Conservation (phyloP, 2,329 filamentous ascomycete species). For the Talaromyces sp. region DNA sequence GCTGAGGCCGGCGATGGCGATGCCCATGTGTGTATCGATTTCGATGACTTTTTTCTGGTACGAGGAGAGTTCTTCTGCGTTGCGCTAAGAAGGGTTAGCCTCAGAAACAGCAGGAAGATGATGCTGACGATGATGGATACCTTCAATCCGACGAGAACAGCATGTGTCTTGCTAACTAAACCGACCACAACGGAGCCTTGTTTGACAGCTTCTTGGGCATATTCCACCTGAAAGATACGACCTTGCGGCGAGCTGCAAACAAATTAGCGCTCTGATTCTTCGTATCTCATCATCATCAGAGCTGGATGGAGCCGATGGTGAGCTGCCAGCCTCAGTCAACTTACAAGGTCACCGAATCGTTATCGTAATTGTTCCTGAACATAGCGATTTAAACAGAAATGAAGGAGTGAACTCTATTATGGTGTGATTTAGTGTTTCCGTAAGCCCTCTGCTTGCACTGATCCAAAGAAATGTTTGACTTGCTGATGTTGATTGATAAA, state of each 20-base stretch:
- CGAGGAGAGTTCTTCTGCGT: conserved; percentile 97
- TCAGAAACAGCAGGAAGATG: conserved; percentile 6
- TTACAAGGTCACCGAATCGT: conserved; percentile 99
- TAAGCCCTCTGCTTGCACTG: neutral
- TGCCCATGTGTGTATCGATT: conserved; percentile 90
- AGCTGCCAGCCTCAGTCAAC: conserved; percentile 31
- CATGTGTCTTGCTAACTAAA: conserved; percentile 95
- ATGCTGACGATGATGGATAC: conserved; percentile 47
- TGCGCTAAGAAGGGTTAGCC: conserved; percentile 59
- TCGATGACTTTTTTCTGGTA: conserved; percentile 99
- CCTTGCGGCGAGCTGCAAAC: conserved; percentile 84
- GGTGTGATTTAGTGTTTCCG: neutral
- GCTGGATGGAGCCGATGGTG: conserved; percentile 1
- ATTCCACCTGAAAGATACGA: conserved; percentile 99
- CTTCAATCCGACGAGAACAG: conserved; percentile 94
- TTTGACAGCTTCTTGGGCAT: conserved; percentile 97
- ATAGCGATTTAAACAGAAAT: conserved; percentile 51
- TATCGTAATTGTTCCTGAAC: conserved; percentile 99
- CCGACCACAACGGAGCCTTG: conserved; percentile 97
- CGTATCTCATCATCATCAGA: neutral
- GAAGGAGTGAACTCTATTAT: neutral
- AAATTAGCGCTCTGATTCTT: neutral
- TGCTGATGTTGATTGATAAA: conserved; percentile 2
- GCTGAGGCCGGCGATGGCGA: conserved; percentile 93
- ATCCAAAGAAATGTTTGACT: neutral